These are phyloP conservation scores for Stephania cephalantha DNA, from an alignment of 164 flowering plant species.

Conservation along the genomic window DNA sequence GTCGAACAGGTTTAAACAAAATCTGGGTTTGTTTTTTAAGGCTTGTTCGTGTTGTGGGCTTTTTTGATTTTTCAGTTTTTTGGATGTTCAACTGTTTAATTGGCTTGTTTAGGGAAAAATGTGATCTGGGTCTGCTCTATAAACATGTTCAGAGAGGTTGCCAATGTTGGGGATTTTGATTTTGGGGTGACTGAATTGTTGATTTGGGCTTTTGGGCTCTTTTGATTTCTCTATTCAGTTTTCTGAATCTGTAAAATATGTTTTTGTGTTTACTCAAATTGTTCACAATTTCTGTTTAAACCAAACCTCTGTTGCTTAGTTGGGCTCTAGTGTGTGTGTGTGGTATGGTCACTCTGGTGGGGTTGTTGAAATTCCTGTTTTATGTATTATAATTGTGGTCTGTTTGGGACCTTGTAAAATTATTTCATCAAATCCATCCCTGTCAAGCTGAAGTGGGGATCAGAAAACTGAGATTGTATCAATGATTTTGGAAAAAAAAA, in stretches of 20 bases:
- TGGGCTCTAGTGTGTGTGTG: too few relatives aligned
- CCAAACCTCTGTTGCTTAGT: too few relatives aligned
- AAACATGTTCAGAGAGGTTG: background rate
- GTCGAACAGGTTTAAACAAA: constrained; percentile 36
- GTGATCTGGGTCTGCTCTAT: background rate
- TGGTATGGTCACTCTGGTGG: background rate
- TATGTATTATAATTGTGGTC: background rate
- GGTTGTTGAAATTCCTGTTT: background rate
- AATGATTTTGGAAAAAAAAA: background rate
- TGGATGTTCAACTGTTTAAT: background rate
- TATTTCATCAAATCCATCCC: background rate
- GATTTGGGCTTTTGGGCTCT: background rate
- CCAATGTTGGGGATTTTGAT: background rate
- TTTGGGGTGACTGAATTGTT: background rate
- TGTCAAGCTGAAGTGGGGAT: background rate
- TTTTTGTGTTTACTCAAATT: background rate
- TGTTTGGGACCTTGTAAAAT: background rate
- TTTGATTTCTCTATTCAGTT: background rate
- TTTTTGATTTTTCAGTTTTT: background rate
- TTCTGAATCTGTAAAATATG: background rate
- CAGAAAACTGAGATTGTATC: background rate
- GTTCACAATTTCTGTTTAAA: too few relatives aligned
- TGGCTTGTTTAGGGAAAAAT: background rate
- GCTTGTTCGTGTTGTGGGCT: background rate
- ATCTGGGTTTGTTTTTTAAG: background rate